Percentiles rank a stretch among this genome's conserved stretches.
phyloP scores from a whole-genome alignment of 2,329 filamentous ascomycete genomes.

The Drechslerella coelobrocha region DNA sequence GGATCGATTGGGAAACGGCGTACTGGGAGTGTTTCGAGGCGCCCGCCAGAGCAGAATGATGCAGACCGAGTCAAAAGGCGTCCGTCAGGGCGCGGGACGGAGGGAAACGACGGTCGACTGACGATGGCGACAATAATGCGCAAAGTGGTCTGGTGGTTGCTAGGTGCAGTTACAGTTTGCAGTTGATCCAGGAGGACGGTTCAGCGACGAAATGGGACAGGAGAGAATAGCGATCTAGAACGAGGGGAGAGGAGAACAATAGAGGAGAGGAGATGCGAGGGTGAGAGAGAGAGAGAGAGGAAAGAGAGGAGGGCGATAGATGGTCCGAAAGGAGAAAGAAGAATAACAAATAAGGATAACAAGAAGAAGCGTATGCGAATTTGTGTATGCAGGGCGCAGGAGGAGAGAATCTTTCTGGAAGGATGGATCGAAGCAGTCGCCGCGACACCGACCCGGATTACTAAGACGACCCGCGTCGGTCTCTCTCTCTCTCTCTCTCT shows the following conservation, averaged over 20 bases:
- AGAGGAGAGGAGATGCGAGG: neutral
- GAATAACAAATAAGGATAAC: too few relatives aligned
- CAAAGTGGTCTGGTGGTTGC: neutral
- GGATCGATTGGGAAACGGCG: constrained; percentile 42
- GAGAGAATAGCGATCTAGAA: neutral
- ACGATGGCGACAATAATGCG: neutral
- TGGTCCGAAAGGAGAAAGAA: neutral
- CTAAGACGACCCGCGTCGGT: too few relatives aligned
- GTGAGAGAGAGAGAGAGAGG: neutral
- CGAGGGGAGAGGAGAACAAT: neutral
- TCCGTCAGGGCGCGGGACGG: constrained; percentile 45
- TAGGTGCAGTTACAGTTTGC: neutral
- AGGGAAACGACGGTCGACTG: constrained; percentile 17
- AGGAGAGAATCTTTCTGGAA: too few relatives aligned
- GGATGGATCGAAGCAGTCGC: too few relatives aligned
- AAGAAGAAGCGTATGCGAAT: too few relatives aligned
- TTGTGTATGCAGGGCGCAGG: too few relatives aligned
- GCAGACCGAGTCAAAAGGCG: neutral
- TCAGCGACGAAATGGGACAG: neutral
- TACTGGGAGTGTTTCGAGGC: constrained; percentile 25
- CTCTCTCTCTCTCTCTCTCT: too few relatives aligned
- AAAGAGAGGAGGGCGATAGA: neutral
- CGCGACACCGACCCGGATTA: too few relatives aligned
- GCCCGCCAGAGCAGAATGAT: constrained; percentile 7
- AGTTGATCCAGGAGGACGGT: neutral